phyloP scores from a whole-genome alignment of 176 grass and related monocot species.

The Juncus effusus region DNA sequence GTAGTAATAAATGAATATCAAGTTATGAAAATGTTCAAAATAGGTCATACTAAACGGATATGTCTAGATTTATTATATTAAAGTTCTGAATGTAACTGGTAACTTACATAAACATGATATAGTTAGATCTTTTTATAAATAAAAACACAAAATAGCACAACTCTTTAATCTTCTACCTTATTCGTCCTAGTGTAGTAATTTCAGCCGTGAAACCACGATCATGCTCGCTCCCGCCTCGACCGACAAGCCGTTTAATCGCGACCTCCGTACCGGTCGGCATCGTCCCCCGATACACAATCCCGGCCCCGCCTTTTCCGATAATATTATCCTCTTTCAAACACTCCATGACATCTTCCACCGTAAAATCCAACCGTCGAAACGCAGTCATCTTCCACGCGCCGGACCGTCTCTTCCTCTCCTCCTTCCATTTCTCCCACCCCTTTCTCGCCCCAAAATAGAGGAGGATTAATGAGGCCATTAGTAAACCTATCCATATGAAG shows the following conservation, averaged over 20 bases:
- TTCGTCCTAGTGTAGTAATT: slow-evolving; percentile 71
- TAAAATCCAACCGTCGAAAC: slow-evolving; percentile 81
- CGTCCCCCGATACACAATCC: slow-evolving; percentile 77
- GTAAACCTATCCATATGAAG: slow-evolving; percentile 26
- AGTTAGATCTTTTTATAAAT: too few relatives aligned
- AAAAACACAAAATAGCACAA: too few relatives aligned
- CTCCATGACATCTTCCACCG: slow-evolving; percentile 66
- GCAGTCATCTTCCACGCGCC: slow-evolving; percentile 75
- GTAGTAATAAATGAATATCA: too few relatives aligned
- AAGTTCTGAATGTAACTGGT: too few relatives aligned
- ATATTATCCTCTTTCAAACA: slow-evolving; percentile 87
- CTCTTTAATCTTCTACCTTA: slow-evolving; percentile 18
- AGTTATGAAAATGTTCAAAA: too few relatives aligned
- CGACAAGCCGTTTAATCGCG: slow-evolving; percentile 72
- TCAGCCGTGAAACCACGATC: slow-evolving; percentile 83
- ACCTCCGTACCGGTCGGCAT: slow-evolving; percentile 45
- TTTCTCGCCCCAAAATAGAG: slow-evolving; percentile 17
- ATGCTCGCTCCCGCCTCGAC: slow-evolving; percentile 41
- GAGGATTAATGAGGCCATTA: neutral
- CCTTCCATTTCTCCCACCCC: slow-evolving; percentile 33
- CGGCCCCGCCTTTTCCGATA: slow-evolving; percentile 88
- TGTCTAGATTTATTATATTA: too few relatives aligned
- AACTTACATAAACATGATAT: too few relatives aligned
- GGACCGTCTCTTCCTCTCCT: slow-evolving; percentile 26
- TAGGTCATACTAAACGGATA: too few relatives aligned